A percentile compares a stretch with the other conserved stretches of the same genome.
Conservation (phyloP, 441 rosid genomes). For the Erodium texanum region DNA sequence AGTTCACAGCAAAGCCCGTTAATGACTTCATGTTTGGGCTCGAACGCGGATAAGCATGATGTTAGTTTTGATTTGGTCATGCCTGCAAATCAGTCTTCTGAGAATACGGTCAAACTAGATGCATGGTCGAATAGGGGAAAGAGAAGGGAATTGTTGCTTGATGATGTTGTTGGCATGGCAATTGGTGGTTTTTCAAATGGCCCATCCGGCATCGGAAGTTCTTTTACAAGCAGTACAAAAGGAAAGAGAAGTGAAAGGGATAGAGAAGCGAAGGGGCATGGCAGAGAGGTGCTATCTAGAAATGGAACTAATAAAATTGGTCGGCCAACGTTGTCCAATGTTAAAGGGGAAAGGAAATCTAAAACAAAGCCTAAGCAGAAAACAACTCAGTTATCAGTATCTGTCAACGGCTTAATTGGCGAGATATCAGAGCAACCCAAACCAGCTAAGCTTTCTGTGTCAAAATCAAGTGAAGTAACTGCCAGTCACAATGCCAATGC, state of each 20-base stretch:
- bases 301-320: constrained; percentile 67
- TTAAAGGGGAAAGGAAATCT: constrained; percentile 77
- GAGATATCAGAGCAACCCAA: constrained; percentile 56
- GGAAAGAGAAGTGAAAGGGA: constrained; percentile 98
- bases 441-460: constrained; percentile 27
- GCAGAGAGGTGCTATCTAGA: constrained; percentile 55
- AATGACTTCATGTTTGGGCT: constrained; percentile 32
- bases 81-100: constrained; percentile 36
- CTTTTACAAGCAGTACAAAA: constrained; percentile 67
- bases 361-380: constrained; percentile 92
- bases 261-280: constrained; percentile 83
- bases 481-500: constrained; percentile 44
- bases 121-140: constrained; percentile 71
- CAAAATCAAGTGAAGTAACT: constrained; percentile 38
- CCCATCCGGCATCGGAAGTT: constrained; percentile 44
- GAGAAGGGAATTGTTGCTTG: constrained; percentile 75
- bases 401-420: constrained; percentile 61
- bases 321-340: constrained; percentile 60
- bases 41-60: constrained; percentile 37
- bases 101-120: constrained; percentile 51
- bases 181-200: constrained; percentile 27
- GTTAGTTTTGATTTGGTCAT: constrained; percentile 38
- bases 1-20: constrained; percentile 49
- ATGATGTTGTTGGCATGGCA: constrained; percentile 61
- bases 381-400: constrained; percentile 61